Base-by-base conservation (phyloP, 345 rosid genomes). In the Anacardium occidentale region DNA sequence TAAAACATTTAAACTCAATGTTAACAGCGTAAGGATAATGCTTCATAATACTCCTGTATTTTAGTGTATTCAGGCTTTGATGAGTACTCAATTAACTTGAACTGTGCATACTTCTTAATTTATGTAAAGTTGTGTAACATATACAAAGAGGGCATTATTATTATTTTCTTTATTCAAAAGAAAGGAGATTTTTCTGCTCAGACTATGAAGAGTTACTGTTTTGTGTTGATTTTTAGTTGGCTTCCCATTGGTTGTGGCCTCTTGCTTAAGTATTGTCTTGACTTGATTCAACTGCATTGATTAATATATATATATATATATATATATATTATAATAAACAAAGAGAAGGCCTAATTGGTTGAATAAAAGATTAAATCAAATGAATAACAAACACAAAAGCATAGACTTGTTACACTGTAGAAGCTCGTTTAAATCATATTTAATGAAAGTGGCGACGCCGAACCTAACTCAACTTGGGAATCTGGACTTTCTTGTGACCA, bases 381-480 rank as follows among this genome's bases (percentile, higher is more conserved):
- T 13, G 15, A 48, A 48, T 11, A 13, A 48, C 52, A 15, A 48
- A 48, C 13, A 48, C 52, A 34, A 34, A 62, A 62, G 24, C 58
- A 58, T 17, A 37, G 64, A 57, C 80, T 72, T 60, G 15, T 42
- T 47, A 73, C 10, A 20, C 24, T 40, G 12, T 56, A 14, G 4
- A 60, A 3, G 10, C 45, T 21, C 51, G 22, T 70, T 18, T 26
- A 58, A 2, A 17, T 62, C 48, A 2, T 68, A 48, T 53, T 62
- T 18, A 54, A 22, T 54, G 71, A 24, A 56, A 48, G 53, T 18
- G 58, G 72, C 73, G 72, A 80, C 64, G 42, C 68, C 57, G 29
- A 64, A 76, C 83, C 77, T 76, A 76, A 76, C 80, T 57, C 75
- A 73, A 69, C 77, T 59, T 58, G 34, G 21, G 53, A 80, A 48